Conservation (phyloP, 2,329 filamentous ascomycete genomes). For the Aplosporella prunicola region DNA sequence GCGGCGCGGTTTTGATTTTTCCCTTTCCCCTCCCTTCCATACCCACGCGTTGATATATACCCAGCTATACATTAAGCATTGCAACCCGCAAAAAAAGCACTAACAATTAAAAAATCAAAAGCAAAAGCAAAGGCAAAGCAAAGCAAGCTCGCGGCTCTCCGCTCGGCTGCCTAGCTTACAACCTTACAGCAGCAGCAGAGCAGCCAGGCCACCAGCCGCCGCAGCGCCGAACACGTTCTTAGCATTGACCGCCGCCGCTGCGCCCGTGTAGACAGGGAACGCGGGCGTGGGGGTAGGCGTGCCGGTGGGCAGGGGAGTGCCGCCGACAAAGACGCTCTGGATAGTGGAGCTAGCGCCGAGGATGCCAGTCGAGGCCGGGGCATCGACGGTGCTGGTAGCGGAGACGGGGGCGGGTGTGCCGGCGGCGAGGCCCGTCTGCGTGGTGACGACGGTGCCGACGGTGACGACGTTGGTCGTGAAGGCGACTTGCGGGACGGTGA, state of each 20-base stretch:
- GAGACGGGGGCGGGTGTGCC: slow-evolving; percentile 25
- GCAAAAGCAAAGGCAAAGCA: too few relatives aligned
- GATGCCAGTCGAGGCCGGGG: too few relatives aligned
- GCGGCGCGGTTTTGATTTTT: too few relatives aligned
- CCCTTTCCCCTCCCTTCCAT: slow-evolving; percentile 4
- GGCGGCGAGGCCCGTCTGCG: slow-evolving; percentile 26
- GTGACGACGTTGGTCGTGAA: slow-evolving; percentile 31
- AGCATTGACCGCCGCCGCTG: slow-evolving; percentile 17
- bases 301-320: slow-evolving; percentile 16
- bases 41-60: slow-evolving; percentile 1
- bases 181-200: slow-evolving; percentile 8
- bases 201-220: slow-evolving; percentile 5
- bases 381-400: slow-evolving; percentile 18
- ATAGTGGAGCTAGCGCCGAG: not conserved
- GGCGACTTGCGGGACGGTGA: slow-evolving; percentile 38
- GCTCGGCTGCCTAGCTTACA: not conserved
- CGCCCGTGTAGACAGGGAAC: slow-evolving; percentile 25
- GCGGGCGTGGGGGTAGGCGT: slow-evolving; percentile 18
- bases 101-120: too few relatives aligned
- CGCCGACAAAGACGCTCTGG: slow-evolving; percentile 10
- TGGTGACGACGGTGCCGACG: slow-evolving; percentile 21
- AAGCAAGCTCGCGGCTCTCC: too few relatives aligned
- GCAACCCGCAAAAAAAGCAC: not conserved
- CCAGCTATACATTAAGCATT: slow-evolving; percentile 11
- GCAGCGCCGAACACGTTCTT: slow-evolving; percentile 5